Percentiles rank a stretch among this genome's conserved stretches.
Conservation (phyloP, 169 alveolate genomes). For the Plasmodium chabaudi region DNA sequence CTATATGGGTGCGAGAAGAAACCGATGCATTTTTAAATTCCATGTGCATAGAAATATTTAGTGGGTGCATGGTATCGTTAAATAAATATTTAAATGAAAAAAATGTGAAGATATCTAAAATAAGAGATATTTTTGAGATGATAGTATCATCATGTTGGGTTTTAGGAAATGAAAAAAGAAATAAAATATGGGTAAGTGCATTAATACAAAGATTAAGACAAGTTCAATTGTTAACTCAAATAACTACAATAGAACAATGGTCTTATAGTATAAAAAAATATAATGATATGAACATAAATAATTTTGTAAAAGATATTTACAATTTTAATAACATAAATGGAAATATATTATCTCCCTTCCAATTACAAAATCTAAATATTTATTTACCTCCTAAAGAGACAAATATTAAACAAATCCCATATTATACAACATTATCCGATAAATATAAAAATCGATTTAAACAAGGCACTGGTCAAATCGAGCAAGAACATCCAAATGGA, state of each 20-base stretch:
- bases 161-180: constrained; percentile 55
- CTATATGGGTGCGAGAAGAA: constrained; percentile 59
- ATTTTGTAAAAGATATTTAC: constrained; percentile 64
- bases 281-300: constrained; percentile 44
- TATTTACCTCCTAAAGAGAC: constrained; percentile 45
- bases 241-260: constrained; percentile 64
- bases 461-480: background rate
- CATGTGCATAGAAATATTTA: constrained; percentile 49
- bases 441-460: constrained; percentile 24
- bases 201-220: constrained; percentile 71
- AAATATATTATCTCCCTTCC: constrained; percentile 54
- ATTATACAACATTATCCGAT: constrained; percentile 41
- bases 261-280: constrained; percentile 58
- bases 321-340: constrained; percentile 65
- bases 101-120: constrained; percentile 33
- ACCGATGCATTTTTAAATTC: constrained; percentile 68
- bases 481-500: background rate
- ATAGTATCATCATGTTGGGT: constrained; percentile 67
- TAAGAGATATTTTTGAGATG: constrained; percentile 49
- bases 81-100: constrained; percentile 45
- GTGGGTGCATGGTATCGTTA: constrained; percentile 59
- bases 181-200: constrained; percentile 66
- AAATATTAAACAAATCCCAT: constrained; percentile 18
- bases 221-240: constrained; percentile 52
- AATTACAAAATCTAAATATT: constrained; percentile 36